These are phyloP conservation scores for Tubosaeta brunneosetosa DNA, from an alignment of 768 basidiomycete species.

Conservation along the genomic window DNA sequence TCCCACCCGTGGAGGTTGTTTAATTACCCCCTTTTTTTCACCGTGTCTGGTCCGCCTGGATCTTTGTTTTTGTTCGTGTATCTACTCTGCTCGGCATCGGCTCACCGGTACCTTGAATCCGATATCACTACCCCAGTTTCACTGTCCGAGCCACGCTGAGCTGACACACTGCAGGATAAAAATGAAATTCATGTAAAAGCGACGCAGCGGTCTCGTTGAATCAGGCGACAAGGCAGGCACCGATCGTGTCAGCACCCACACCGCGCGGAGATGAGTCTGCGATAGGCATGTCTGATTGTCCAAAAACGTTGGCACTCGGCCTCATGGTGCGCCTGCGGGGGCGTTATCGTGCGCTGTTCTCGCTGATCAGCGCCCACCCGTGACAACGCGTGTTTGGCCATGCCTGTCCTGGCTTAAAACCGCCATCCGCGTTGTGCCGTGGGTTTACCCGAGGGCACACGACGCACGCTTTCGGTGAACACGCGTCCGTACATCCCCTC, in stretches of 20 bases:
- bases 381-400: not conserved
- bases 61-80: not conserved
- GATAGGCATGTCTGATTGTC: not conserved
- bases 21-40: not conserved
- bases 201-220: not conserved
- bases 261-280: not conserved
- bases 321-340: not conserved
- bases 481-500: not conserved
- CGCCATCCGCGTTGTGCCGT: not conserved
- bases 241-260: not conserved
- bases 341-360: not conserved
- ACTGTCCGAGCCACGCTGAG: not conserved
- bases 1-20: slow-evolving; percentile 1
- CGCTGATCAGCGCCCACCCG: too few species aligned
- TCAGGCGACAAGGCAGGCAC: not conserved
- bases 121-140: not conserved
- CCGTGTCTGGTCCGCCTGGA: not conserved
- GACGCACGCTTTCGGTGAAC: not conserved
- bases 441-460: not conserved
- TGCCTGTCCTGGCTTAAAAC: not conserved
- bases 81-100: not conserved
- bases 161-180: not conserved
- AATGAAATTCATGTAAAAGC: not conserved
- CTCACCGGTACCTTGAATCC: not conserved
- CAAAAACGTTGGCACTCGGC: not conserved